phyloP scores from a whole-genome alignment of 495 filamentous ascomycete genomes.

The Diplogelasinospora grovesii region DNA sequence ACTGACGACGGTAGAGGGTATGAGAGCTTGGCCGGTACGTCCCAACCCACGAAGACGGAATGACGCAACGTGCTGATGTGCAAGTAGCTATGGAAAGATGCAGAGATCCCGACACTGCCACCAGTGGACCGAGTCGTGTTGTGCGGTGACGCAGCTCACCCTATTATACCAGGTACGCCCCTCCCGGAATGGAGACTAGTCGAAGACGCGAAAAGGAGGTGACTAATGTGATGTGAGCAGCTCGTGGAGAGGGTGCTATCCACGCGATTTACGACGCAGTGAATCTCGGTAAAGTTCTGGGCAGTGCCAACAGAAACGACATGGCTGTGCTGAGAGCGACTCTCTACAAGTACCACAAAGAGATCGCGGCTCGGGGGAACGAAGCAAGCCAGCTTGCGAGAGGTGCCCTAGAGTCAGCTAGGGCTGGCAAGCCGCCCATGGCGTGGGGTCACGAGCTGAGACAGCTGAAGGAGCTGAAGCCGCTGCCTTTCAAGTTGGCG shows the following conservation, averaged over 20 bases:
- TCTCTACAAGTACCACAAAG: constrained; percentile 17
- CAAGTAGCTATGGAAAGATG: constrained; percentile 12
- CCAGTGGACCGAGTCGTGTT: constrained; percentile 39
- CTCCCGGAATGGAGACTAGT: no score
- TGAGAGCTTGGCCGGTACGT: constrained; percentile 6
- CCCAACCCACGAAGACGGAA: neutral
- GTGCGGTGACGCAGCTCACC: constrained; percentile 53
- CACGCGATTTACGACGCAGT: constrained; percentile 27
- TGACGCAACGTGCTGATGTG: constrained; percentile 1
- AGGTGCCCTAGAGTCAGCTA: neutral
- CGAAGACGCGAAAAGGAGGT: neutral
- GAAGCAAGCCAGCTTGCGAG: constrained; percentile 7
- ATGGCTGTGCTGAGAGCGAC: neutral
- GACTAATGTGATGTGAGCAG: constrained; percentile 6
- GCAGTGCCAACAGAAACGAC: constrained; percentile 10
- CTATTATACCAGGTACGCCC: constrained; percentile 52
- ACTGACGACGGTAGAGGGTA: constrained; percentile 8
- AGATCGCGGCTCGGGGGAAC: constrained; percentile 8
- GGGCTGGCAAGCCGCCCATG: neutral
- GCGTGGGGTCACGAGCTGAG: constrained; percentile 12
- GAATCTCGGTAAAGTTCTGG: constrained; percentile 12
- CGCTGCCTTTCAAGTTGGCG: constrained; percentile 8
- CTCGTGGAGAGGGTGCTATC: constrained; percentile 29
- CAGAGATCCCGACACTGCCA: constrained; percentile 11
- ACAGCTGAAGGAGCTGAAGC: constrained; percentile 1